Percentiles rank a stretch among this genome's conserved stretches.
Evolutionary conservation across 2,329 filamentous ascomycete genomes (phyloP).

Genomic region (Pyricularia pennisetigena): DNA sequence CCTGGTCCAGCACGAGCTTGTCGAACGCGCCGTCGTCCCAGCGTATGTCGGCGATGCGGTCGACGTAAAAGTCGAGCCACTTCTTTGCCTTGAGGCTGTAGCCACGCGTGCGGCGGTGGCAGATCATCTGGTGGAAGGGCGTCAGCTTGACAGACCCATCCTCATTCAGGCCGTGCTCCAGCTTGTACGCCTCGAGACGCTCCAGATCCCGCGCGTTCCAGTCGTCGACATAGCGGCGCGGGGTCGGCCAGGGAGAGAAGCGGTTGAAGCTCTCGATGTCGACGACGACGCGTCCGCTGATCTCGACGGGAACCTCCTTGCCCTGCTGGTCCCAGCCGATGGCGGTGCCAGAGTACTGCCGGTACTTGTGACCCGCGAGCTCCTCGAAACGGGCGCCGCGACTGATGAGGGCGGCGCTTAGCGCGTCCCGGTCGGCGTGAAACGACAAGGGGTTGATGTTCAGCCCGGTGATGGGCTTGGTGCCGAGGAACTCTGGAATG

Average conservation of each 20-base stretch:
- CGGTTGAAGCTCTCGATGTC: conserved; percentile 27
- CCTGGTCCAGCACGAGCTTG: conserved; percentile 35
- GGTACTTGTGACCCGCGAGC: conserved; percentile 36
- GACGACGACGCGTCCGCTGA: conserved; percentile 26
- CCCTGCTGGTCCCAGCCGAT: conserved; percentile 23
- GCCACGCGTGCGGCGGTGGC: conserved; percentile 26
- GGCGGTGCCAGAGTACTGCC: conserved; percentile 25
- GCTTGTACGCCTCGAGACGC: conserved; percentile 16
- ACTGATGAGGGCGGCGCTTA: conserved; percentile 23
- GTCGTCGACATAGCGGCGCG: conserved; percentile 18
- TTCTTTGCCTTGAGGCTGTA: conserved; percentile 37
- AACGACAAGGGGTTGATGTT: conserved; percentile 33
- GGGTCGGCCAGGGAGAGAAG: conserved; percentile 19
- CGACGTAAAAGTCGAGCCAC: conserved; percentile 39
- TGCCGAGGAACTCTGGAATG: conserved; percentile 31
- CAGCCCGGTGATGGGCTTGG: conserved; percentile 31
- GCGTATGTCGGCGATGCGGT: conserved; percentile 30
- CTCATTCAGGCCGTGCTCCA: conserved; percentile 10
- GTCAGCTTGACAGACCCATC: conserved; percentile 17
- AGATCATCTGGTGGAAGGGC: conserved; percentile 22
- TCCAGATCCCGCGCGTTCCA: conserved; percentile 23
- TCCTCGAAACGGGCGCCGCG: conserved; percentile 34
- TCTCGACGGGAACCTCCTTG: conserved; percentile 20
- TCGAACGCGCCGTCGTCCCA: conserved; percentile 40
- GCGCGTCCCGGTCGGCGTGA: conserved; percentile 27